A percentile compares a stretch with the other conserved stretches of the same genome.
phyloP scores from a whole-genome alignment of 2,329 filamentous ascomycete species.

The Eutypa lata region DNA sequence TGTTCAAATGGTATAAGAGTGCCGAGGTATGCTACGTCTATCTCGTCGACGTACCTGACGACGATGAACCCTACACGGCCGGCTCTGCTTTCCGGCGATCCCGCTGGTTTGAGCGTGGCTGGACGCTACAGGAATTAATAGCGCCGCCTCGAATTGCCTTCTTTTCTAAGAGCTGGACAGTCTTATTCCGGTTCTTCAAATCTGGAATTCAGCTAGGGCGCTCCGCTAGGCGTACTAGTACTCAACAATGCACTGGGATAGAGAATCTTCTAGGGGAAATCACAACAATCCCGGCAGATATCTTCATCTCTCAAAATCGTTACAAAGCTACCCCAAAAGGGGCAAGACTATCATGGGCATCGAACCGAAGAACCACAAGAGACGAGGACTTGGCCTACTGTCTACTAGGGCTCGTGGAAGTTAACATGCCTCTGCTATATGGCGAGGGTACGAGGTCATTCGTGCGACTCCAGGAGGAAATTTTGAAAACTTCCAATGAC shows the following conservation, averaged over 20 bases:
- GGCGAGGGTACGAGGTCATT: neutral
- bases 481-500: neutral
- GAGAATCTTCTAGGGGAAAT: neutral
- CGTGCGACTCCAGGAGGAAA: neutral
- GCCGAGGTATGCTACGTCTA: neutral
- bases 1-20: neutral
- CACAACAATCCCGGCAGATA: neutral
- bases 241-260: neutral
- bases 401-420: neutral
- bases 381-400: neutral
- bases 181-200: no score
- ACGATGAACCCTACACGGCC: neutral
- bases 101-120: neutral
- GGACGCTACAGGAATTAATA: conserved; percentile 1
- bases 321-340: neutral
- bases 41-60: neutral
- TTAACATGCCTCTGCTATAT: neutral
- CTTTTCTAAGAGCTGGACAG: neutral
- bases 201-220: no score
- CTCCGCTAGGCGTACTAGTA: neutral
- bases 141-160: neutral
- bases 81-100: neutral
- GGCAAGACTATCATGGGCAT: neutral
- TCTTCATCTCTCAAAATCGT: neutral
- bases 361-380: neutral